These are phyloP conservation scores for Arctium lappa DNA, from an alignment of 129 eudicot genomes.

Conservation along the genomic window DNA sequence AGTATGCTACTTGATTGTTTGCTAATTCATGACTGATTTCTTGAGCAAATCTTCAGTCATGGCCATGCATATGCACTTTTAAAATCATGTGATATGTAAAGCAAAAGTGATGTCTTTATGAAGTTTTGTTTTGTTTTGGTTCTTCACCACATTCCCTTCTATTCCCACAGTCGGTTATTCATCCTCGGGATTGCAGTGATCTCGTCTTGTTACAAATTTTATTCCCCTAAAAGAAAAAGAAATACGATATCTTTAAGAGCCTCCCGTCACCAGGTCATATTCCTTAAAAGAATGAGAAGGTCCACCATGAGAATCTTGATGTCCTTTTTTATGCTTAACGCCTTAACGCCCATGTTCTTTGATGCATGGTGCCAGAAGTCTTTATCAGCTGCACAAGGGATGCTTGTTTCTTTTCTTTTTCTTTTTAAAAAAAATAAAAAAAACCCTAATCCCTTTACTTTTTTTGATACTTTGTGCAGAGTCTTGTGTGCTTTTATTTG, in stretches of 20 bases:
- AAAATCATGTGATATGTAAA: constrained; percentile 18
- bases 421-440: neutral
- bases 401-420: neutral
- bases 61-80: constrained; percentile 2
- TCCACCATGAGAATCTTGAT: constrained; percentile 30
- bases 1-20: neutral
- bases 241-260: constrained; percentile 5
- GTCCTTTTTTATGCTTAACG: constrained; percentile 23
- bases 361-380: constrained; percentile 26
- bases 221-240: constrained; percentile 27
- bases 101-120: constrained; percentile 27
- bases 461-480: constrained; percentile 21
- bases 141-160: constrained; percentile 7
- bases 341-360: constrained; percentile 34
- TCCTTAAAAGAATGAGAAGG: constrained; percentile 37
- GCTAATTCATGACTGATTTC: constrained; percentile 3
- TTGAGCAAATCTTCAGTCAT: constrained; percentile 15
- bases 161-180: neutral
- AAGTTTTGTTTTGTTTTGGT: constrained; percentile 14
- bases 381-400: constrained; percentile 26
- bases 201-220: constrained; percentile 15
- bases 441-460: constrained; percentile 15
- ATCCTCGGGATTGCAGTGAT: constrained; percentile 29
- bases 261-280: constrained; percentile 6
- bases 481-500: constrained; percentile 9